A percentile compares a stretch with the other conserved stretches of the same genome.
Evolutionary conservation across 805 yeast species (phyloP).

Genomic region (Starmerella powellii): DNA sequence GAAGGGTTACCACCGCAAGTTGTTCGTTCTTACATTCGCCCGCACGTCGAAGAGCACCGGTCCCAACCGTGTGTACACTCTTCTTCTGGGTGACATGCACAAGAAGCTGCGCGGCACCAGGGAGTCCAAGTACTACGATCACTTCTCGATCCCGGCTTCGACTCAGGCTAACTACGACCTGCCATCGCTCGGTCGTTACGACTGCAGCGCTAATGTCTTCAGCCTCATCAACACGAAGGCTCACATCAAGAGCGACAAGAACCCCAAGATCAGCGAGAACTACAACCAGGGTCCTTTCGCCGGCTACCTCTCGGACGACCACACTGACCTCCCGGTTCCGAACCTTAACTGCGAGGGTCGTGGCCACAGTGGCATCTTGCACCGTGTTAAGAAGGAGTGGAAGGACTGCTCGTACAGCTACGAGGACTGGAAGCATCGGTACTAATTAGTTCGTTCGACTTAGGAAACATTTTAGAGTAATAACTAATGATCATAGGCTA

Average conservation of each 20-base stretch:
- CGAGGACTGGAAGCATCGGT: constrained; percentile 23
- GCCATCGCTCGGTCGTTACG: constrained; percentile 40
- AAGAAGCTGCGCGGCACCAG: constrained; percentile 34
- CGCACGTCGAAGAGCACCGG: constrained; percentile 36
- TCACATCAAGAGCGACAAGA: constrained; percentile 18
- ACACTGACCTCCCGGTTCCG: constrained; percentile 23
- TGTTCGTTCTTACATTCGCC: constrained; percentile 40
- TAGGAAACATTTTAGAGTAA: not conserved
- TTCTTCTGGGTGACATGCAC: constrained; percentile 40
- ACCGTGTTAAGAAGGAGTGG: constrained; percentile 24
- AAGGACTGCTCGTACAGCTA: constrained; percentile 24
- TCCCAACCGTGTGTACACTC: constrained; percentile 37
- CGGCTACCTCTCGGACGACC: constrained; percentile 22
- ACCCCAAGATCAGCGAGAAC: constrained; percentile 19
- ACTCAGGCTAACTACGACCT: constrained; percentile 42
- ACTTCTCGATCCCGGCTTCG: constrained; percentile 41
- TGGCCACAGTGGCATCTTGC: constrained; percentile 23
- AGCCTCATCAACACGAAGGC: constrained; percentile 32
- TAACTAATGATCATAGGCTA: not conserved
- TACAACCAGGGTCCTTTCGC: constrained; percentile 22
- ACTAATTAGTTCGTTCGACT: constrained; percentile 12
- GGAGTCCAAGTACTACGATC: constrained; percentile 41
- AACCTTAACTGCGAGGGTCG: constrained; percentile 28
- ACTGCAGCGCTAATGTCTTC: constrained; percentile 41
- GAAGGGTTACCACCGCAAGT: constrained; percentile 39